These are phyloP conservation scores for Aspergillus uvarum DNA, from an alignment of 2,329 filamentous ascomycete species.

Conservation along the genomic window DNA sequence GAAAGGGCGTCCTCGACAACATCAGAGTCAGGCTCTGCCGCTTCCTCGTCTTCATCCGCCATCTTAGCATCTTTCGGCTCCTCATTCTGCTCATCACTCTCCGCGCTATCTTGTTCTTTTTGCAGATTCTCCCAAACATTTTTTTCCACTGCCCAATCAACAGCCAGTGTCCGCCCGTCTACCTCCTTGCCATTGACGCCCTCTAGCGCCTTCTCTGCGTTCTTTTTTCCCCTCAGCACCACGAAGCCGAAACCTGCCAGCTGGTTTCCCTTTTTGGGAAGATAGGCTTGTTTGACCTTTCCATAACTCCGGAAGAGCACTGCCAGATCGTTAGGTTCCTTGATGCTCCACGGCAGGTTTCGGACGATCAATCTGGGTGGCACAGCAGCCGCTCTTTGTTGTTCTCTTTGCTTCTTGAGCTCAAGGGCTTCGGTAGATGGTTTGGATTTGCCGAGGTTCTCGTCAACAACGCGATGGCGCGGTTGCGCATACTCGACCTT, in stretches of 20 bases:
- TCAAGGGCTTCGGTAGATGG: conserved; percentile 39
- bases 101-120: conserved; percentile 42
- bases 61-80: conserved; percentile 56
- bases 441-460: conserved; percentile 47
- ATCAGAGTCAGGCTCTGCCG: conserved; percentile 33
- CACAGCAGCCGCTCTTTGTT: conserved; percentile 59
- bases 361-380: conserved; percentile 80
- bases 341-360: conserved; percentile 95
- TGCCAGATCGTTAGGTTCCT: conserved; percentile 75
- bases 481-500: conserved; percentile 85
- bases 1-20: conserved; percentile 1
- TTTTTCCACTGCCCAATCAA: conserved; percentile 97
- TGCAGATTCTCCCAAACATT: conserved; percentile 72
- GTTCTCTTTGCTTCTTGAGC: conserved; percentile 50
- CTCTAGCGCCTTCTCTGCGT: conserved; percentile 84
- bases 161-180: conserved; percentile 82
- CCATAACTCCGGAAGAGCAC: conserved; percentile 82
- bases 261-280: conserved; percentile 72
- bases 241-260: conserved; percentile 92
- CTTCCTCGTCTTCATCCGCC: conserved; percentile 54
- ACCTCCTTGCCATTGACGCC: conserved; percentile 85
- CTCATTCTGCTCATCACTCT: conserved; percentile 28
- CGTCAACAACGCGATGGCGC: conserved; percentile 67
- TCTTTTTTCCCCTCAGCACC: conserved; percentile 80
- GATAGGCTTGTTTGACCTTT: conserved; percentile 81